A percentile compares a stretch with the other conserved stretches of the same genome.
These are phyloP conservation scores for Wilcoxina mikolae DNA, from an alignment of 495 filamentous ascomycete species.

Conservation along the genomic window DNA sequence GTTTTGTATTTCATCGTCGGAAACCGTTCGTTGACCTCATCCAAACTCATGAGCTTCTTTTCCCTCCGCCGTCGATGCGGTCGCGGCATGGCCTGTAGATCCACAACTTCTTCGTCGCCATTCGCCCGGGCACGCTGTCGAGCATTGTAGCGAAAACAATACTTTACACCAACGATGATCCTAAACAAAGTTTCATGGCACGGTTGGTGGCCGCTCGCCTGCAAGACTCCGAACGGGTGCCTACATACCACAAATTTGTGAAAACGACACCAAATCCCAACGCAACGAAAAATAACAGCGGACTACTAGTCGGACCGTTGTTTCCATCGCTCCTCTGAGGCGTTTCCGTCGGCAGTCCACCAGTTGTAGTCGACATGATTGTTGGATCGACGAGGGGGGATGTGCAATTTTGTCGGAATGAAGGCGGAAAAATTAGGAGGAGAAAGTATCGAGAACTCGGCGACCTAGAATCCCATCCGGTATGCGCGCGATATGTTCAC, in stretches of 20 bases:
- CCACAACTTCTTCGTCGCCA: conserved; percentile 78
- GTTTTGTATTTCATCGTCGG: conserved; percentile 90
- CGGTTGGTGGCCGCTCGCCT: conserved; percentile 5
- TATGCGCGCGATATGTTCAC: too few relatives aligned
- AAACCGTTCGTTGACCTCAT: conserved; percentile 95
- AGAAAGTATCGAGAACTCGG: background rate
- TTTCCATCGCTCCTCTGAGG: conserved; percentile 24
- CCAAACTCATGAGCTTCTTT: conserved; percentile 97
- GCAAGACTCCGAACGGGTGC: conserved; percentile 9
- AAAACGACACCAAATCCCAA: conserved; percentile 97
- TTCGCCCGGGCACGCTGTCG: conserved; percentile 59
- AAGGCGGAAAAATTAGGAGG: too few relatives aligned
- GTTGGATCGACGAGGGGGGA: conserved; percentile 14
- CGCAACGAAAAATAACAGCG: conserved; percentile 90
- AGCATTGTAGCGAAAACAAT: conserved; percentile 97
- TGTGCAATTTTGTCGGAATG: too few relatives aligned
- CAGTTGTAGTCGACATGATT: conserved; percentile 5
- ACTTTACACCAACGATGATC: conserved; percentile 99
- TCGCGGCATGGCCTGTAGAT: conserved; percentile 63
- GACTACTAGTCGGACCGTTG: conserved; percentile 60
- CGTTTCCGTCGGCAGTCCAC: too few relatives aligned
- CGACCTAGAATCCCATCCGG: background rate
- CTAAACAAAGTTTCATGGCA: conserved; percentile 34
- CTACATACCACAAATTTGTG: conserved; percentile 84
- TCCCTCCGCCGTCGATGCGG: conserved; percentile 62